These are phyloP conservation scores for Arthrinium puccinioides DNA, from an alignment of 2,329 filamentous ascomycete species.

Conservation along the genomic window DNA sequence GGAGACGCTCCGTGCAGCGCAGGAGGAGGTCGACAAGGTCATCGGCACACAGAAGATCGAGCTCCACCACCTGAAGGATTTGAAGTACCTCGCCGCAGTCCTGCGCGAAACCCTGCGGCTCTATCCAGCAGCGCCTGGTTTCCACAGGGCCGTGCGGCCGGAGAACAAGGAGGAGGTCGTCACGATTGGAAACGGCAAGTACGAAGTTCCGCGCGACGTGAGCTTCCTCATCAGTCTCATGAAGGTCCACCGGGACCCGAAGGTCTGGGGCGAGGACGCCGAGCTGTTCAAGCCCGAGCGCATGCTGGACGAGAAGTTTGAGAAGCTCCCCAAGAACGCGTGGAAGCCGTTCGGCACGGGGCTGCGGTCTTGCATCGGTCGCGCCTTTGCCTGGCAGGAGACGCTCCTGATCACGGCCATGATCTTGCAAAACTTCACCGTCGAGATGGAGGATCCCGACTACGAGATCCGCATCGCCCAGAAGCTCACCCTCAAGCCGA, in stretches of 20 bases:
- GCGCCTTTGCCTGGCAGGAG: conserved; percentile 71
- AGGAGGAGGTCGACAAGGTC: conserved; percentile 60
- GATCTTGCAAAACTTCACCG: conserved; percentile 55
- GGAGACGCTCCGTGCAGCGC: conserved; percentile 49
- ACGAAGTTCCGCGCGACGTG: conserved; percentile 46
- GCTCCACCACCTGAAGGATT: conserved; percentile 53
- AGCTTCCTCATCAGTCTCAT: conserved; percentile 40
- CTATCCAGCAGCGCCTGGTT: conserved; percentile 39
- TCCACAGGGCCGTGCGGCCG: conserved; percentile 26
- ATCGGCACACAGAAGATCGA: conserved; percentile 50
- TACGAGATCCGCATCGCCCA: conserved; percentile 28
- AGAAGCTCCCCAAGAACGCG: conserved; percentile 52
- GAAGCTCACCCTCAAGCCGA: conserved; percentile 56
- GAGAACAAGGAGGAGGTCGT: conserved; percentile 57
- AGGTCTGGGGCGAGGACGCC: conserved; percentile 59
- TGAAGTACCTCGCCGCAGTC: conserved; percentile 58
- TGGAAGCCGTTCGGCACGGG: conserved; percentile 76
- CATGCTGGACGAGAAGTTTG: conserved; percentile 64
- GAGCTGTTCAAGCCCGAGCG: conserved; percentile 62
- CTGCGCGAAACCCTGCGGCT: conserved; percentile 48
- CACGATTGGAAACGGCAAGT: conserved; percentile 52
- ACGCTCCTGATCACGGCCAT: conserved; percentile 49
- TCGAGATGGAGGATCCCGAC: conserved; percentile 47
- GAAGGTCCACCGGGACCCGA: conserved; percentile 53
- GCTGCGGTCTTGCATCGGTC: conserved; percentile 62